A percentile compares a stretch with the other conserved stretches of the same genome.
phyloP scores from a whole-genome alignment of 2,329 filamentous ascomycete genomes.

The Exserohilum turcica region DNA sequence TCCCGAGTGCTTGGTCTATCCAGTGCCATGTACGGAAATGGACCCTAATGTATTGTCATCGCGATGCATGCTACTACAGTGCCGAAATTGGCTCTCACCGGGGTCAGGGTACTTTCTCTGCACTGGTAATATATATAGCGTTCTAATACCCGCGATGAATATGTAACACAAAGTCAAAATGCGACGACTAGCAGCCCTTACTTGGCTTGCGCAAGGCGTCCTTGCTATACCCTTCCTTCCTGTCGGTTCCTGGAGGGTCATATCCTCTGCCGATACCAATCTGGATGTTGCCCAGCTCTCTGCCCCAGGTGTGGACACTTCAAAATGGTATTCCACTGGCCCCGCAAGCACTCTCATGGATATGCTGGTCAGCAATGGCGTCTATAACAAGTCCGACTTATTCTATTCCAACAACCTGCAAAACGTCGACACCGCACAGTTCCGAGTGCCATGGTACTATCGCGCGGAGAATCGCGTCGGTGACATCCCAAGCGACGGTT shows the following conservation, averaged over 20 bases:
- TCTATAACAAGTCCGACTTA: constrained; percentile 59
- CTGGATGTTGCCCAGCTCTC: constrained; percentile 26
- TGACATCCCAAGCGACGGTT: constrained; percentile 33
- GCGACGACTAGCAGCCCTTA: neutral
- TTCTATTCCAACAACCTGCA: constrained; percentile 62
- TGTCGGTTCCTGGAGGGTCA: constrained; percentile 10
- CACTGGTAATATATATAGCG: neutral
- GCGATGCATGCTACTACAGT: neutral
- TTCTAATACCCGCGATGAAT: neutral
- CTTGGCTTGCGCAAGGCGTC: neutral
- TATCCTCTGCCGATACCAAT: constrained; percentile 17
- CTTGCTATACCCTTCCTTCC: neutral
- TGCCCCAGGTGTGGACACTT: constrained; percentile 46
- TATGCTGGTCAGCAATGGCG: constrained; percentile 58
- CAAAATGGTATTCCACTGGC: constrained; percentile 58
- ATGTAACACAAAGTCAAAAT: neutral
- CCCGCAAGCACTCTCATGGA: constrained; percentile 63
- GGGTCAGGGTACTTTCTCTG: neutral
- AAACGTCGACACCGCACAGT: constrained; percentile 54
- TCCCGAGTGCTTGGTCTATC: neutral
- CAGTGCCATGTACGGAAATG: neutral
- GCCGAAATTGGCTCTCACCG: too few relatives aligned
- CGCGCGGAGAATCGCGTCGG: constrained; percentile 57
- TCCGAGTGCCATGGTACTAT: constrained; percentile 64
- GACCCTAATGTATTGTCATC: neutral